These are phyloP conservation scores for slime mould (Dictyostelium discoideum) DNA, from an alignment of 78 protist species.

Conservation along the genomic window DNA sequence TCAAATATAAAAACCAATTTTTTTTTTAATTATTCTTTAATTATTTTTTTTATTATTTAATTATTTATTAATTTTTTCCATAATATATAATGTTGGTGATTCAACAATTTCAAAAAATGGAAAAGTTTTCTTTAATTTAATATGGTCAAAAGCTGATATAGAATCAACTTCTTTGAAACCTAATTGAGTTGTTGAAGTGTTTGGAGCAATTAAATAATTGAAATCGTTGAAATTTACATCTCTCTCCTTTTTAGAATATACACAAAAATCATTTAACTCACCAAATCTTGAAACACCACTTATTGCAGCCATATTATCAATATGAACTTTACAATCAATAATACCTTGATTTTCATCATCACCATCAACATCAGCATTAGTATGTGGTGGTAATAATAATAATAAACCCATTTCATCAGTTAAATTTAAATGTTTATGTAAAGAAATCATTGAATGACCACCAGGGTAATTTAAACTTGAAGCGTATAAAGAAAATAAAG, in stretches of 20 bases:
- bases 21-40: background rate
- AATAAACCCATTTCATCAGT: background rate
- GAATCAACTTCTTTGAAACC: background rate
- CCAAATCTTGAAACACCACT: constrained; percentile 82
- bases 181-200: background rate
- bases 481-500: background rate
- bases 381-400: background rate
- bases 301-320: constrained; percentile 79
- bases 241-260: constrained; percentile 47
- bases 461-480: constrained; percentile 84
- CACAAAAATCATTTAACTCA: constrained; percentile 14
- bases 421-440: constrained; percentile 1
- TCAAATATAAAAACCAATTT: no score
- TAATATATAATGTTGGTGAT: background rate
- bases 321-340: constrained; percentile 28
- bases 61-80: background rate
- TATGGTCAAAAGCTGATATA: background rate
- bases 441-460: constrained; percentile 37
- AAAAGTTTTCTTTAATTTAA: background rate
- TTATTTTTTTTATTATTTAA: background rate
- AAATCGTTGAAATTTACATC: constrained; percentile 23
- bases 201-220: constrained; percentile 42
- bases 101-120: background rate
- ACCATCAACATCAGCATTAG: background rate
- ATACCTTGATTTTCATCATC: background rate